Base-by-base conservation (phyloP, 2,329 filamentous ascomycete species). In the Venturia pyrina region DNA sequence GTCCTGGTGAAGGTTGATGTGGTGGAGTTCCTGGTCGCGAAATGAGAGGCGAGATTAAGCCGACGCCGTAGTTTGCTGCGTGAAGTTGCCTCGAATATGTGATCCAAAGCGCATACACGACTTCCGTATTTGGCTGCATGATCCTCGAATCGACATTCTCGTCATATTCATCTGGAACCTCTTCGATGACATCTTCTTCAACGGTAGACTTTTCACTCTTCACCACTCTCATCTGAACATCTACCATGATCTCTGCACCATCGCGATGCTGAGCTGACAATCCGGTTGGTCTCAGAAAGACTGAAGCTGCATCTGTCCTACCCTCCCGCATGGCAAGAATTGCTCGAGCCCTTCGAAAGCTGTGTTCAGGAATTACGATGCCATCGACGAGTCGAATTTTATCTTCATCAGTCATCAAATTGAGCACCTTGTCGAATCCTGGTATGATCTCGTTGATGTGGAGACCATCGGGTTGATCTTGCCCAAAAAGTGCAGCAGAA, bases 301-400 rank as follows among this genome's bases (percentile, higher is more conserved):
- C 87, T 0, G 89, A 84, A 8, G 88, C 89, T 24, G 80, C 80
- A 76, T 96, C 91, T 57, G 87, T 85, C 59, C 87, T 90, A 37
- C 90, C 91, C 74, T 97, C 90, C 65, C 90, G 87, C 66, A 98
- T 82, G 1, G 90, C 89, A 32, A 96, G 82, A 64, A 96, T 84
- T 4, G 92, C 91, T 66, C 91, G 86, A 7, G 95, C 95, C 70
- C 93, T 88, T 66, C 95, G 87, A 78, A 99, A 98, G 72, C 91
- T 96, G 74, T 97, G 93, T 75, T 99, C 95, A 1, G 95, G 93
- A 66, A 99, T 89, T 19, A 99, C 93, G 72, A 97, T 93, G n/a
- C 95, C 95, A 75, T 99, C 95, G 13, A 89, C 84, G 34, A 98
- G 81, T 63, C 87, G 83, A 63, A 97, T 83, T 50, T 90, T 87